A percentile compares a stretch with the other conserved stretches of the same genome.
Conservation (phyloP, 768 basidiomycete genomes). For the Russula lepida region DNA sequence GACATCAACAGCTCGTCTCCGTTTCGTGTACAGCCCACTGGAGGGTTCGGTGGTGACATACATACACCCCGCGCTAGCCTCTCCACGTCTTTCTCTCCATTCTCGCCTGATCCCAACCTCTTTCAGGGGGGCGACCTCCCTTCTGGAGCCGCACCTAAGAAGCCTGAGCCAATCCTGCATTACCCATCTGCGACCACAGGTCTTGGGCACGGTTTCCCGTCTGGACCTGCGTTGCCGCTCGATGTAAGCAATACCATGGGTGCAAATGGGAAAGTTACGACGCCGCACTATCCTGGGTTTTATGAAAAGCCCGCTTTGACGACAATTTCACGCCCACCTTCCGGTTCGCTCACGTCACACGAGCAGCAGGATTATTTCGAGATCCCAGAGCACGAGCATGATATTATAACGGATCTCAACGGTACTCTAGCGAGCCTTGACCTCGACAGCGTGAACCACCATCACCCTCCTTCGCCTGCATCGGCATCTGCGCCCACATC, state of each 20-base stretch:
- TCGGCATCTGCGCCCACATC: neutral
- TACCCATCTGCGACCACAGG: conserved; percentile 24
- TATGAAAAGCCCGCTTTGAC: conserved; percentile 37
- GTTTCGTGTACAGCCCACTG: conserved; percentile 14
- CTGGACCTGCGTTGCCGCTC: conserved; percentile 32
- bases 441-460: conserved; percentile 35
- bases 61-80: conserved; percentile 15
- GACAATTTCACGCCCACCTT: conserved; percentile 23
- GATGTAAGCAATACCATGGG: conserved; percentile 24
- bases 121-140: conserved; percentile 31
- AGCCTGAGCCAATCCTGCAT: conserved; percentile 39
- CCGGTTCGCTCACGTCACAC: conserved; percentile 14
- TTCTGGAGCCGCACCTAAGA: conserved; percentile 30
- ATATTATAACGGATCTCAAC: conserved; percentile 60
- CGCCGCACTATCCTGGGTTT: conserved; percentile 32
- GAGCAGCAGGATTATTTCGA: conserved; percentile 24
- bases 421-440: conserved; percentile 70
- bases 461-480: conserved; percentile 1
- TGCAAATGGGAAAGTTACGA: conserved; percentile 37
- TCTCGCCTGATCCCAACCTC: conserved; percentile 67
- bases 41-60: conserved; percentile 11
- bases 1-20: conserved; percentile 10
- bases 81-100: conserved; percentile 52
- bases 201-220: conserved; percentile 27
- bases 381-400: conserved; percentile 31